phyloP scores from a whole-genome alignment of 1,139 yeast genomes.

The Hansenula lynferdii region DNA sequence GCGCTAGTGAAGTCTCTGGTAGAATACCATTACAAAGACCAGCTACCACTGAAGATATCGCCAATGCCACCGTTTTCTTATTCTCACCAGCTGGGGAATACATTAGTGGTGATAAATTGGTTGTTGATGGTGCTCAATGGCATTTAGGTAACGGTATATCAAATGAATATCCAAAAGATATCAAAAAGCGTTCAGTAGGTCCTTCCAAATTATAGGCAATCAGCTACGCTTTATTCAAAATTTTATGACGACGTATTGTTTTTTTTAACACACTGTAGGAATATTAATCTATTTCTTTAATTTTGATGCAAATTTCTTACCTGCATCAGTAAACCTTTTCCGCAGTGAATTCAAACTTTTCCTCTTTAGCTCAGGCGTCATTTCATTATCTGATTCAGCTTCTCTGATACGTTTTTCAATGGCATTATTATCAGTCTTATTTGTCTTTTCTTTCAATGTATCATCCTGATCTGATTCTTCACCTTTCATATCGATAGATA shows the following conservation, averaged over 20 bases:
- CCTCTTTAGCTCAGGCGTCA: constrained; percentile 8
- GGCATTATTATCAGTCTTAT: background rate
- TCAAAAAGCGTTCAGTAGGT: constrained; percentile 23
- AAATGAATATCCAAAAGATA: constrained; percentile 33
- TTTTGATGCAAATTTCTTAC: constrained; percentile 25
- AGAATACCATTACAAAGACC: constrained; percentile 71
- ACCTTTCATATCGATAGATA: constrained; percentile 11
- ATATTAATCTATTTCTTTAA: background rate
- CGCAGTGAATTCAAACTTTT: constrained; percentile 15
- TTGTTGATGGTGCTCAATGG: constrained; percentile 94
- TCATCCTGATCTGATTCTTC: constrained; percentile 8
- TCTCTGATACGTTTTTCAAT: background rate
- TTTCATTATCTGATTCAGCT: constrained; percentile 2
- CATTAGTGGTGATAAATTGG: constrained; percentile 70
- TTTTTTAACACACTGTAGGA: background rate
- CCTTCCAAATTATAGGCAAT: constrained; percentile 26
- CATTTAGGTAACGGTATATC: constrained; percentile 51
- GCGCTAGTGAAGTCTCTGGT: constrained; percentile 32
- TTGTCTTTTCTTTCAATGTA: constrained; percentile 2
- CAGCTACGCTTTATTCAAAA: constrained; percentile 23
- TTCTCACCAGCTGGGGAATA: constrained; percentile 80
- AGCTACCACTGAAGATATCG: constrained; percentile 77
- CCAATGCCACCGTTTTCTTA: constrained; percentile 80
- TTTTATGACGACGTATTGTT: constrained; percentile 10
- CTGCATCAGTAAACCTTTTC: constrained; percentile 23